Percentiles rank a stretch among this genome's conserved stretches.
These are phyloP conservation scores for Mollisia scopiformis DNA, from an alignment of 2,329 filamentous ascomycete genomes.

Conservation along the genomic window DNA sequence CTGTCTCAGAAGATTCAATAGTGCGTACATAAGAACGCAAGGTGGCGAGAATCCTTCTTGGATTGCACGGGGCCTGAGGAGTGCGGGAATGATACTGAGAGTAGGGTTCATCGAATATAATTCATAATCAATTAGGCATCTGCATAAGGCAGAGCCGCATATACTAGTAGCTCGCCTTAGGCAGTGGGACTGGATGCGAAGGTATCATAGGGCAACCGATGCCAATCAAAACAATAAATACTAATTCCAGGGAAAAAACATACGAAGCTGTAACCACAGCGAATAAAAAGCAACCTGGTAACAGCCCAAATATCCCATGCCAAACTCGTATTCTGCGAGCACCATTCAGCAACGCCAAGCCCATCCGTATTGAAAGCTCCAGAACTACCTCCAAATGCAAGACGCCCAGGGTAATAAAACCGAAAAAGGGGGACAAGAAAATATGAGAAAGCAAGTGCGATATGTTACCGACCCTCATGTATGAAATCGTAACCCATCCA, in stretches of 20 bases:
- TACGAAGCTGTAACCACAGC: constrained; percentile 6
- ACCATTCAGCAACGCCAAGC: constrained; percentile 22
- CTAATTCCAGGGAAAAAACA: background rate
- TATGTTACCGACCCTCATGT: background rate
- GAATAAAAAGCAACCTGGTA: constrained; percentile 14
- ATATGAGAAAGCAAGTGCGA: constrained; percentile 12
- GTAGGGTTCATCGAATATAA: constrained; percentile 1
- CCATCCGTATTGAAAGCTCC: constrained; percentile 24
- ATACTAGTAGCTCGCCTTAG: background rate
- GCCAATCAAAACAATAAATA: constrained; percentile 8
- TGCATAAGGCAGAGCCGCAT: constrained; percentile 7
- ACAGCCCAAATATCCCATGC: constrained; percentile 25
- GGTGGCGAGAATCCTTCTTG: background rate
- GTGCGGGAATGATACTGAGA: background rate
- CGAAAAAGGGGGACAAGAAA: constrained; percentile 25
- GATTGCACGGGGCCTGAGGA: background rate
- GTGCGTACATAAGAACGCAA: background rate
- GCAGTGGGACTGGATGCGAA: constrained; percentile 16
- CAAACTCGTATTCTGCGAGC: constrained; percentile 32
- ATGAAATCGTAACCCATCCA: background rate
- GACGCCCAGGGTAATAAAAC: constrained; percentile 35
- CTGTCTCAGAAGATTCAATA: background rate
- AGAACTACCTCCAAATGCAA: constrained; percentile 37
- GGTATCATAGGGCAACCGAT: constrained; percentile 21
- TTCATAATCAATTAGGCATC: constrained; percentile 9